Percentiles rank a stretch among this genome's conserved stretches.
phyloP scores from a whole-genome alignment of 371 early-diverging fungal species.

The Saksenaea vasiformis region DNA sequence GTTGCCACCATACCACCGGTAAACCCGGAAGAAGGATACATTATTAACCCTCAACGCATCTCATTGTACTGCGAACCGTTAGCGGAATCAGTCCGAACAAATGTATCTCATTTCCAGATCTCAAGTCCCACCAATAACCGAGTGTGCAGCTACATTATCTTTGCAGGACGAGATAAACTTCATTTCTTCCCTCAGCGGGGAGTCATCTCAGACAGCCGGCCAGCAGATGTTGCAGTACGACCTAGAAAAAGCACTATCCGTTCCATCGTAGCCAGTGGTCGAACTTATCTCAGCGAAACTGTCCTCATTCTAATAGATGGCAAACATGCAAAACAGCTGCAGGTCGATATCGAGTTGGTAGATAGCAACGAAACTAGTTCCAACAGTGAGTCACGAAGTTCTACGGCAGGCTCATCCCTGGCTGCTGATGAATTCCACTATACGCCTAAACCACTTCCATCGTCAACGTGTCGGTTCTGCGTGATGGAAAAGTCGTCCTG shows the following conservation, averaged over 20 bases:
- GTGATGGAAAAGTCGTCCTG: conserved; percentile 1
- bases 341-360: conserved; percentile 12
- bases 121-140: conserved; percentile 1
- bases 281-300: not conserved
- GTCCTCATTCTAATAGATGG: conserved; percentile 12
- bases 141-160: conserved; percentile 3
- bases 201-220: not conserved
- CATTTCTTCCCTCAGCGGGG: conserved; percentile 10
- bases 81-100: not conserved
- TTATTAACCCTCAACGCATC: conserved; percentile 4
- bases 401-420: not conserved
- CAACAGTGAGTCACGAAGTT: not conserved
- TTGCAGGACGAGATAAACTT: conserved; percentile 11
- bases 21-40: not conserved
- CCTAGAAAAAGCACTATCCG: conserved; percentile 6
- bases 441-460: not conserved
- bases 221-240: conserved; percentile 12
- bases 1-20: not conserved
- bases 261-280: not conserved
- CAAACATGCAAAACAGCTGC: conserved; percentile 7
- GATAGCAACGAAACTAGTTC: not conserved
- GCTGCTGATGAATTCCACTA: not conserved
- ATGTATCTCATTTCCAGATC: not conserved
- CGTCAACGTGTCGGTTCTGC: not conserved
- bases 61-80: not conserved